Evolutionary conservation across 2,329 filamentous ascomycete genomes (phyloP).

Genomic region (Epichloe sylvatica): DNA sequence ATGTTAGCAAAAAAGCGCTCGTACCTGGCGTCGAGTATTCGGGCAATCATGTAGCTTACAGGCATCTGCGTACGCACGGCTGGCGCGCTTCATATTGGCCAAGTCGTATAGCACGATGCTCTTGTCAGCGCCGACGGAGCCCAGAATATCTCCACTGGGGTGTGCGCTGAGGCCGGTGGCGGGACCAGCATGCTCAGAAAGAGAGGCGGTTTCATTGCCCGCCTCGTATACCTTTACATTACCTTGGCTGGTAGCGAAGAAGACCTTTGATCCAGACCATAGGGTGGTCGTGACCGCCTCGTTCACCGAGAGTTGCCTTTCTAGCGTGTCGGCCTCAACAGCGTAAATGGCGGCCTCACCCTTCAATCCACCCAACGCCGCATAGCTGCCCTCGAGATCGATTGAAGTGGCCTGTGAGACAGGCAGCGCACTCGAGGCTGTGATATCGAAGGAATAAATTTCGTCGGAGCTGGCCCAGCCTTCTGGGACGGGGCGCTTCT

Average conservation of each 20-base stretch:
- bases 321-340: constrained; percentile 49
- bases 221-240: constrained; percentile 66
- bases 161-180: constrained; percentile 68
- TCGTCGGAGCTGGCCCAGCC: constrained; percentile 70
- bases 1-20: constrained; percentile 4
- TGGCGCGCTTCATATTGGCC: constrained; percentile 49
- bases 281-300: constrained; percentile 52
- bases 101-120: constrained; percentile 85
- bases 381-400: constrained; percentile 44
- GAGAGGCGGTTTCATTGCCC: constrained; percentile 52
- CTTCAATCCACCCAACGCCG: constrained; percentile 60
- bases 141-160: constrained; percentile 68
- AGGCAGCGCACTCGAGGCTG: constrained; percentile 31
- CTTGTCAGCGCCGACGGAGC: constrained; percentile 82
- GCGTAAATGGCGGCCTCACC: constrained; percentile 67
- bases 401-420: constrained; percentile 37
- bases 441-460: constrained; percentile 38
- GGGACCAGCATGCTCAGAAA: constrained; percentile 71
- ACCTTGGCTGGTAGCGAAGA: constrained; percentile 63
- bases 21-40: not conserved
- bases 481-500: constrained; percentile 75
- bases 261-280: constrained; percentile 54
- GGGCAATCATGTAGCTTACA: constrained; percentile 39
- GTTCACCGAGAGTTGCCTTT: constrained; percentile 52
- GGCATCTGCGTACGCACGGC: constrained; percentile 66